These are phyloP conservation scores for Nematocida minor DNA, from an alignment of 371 early-diverging fungal species.

Conservation along the genomic window DNA sequence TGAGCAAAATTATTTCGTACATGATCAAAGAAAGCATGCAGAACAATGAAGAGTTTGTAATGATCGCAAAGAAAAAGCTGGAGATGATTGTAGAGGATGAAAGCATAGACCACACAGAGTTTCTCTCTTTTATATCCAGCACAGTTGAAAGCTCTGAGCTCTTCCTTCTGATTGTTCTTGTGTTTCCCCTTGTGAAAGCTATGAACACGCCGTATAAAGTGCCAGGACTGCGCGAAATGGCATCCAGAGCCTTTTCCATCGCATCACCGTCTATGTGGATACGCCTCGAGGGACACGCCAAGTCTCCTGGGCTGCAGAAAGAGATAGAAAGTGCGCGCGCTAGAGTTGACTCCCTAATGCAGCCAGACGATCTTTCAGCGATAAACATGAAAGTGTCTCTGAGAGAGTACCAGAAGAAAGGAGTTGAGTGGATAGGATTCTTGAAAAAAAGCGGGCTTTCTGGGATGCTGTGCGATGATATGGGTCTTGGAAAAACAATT, in stretches of 20 bases:
- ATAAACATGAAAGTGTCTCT: slow-evolving; percentile 43
- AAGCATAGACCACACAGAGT: slow-evolving; percentile 9
- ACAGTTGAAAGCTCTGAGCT: neutral
- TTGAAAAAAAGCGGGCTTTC: slow-evolving; percentile 57
- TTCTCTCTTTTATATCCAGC: neutral
- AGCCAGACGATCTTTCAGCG: slow-evolving; percentile 28
- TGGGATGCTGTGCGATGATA: slow-evolving; percentile 67
- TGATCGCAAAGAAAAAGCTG: slow-evolving; percentile 1
- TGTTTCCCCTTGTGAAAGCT: slow-evolving; percentile 7
- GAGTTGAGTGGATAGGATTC: slow-evolving; percentile 63
- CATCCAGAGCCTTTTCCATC: slow-evolving; percentile 23
- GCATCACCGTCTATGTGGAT: slow-evolving; percentile 22
- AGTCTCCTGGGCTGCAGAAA: slow-evolving; percentile 30
- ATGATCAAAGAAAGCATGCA: neutral
- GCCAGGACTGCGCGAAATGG: slow-evolving; percentile 9
- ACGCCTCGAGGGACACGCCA: neutral
- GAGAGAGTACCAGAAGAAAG: slow-evolving; percentile 64
- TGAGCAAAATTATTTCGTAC: neutral
- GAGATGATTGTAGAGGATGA: neutral
- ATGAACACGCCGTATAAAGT: slow-evolving; percentile 34
- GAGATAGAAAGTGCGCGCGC: slow-evolving; percentile 30
- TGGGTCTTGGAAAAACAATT: slow-evolving; percentile 94
- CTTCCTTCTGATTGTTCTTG: neutral
- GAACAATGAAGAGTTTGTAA: slow-evolving; percentile 15
- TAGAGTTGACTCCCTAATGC: slow-evolving; percentile 41